These are phyloP conservation scores for Vachellia pachyceras DNA, from an alignment of 306 rosid species.

Conservation along the genomic window DNA sequence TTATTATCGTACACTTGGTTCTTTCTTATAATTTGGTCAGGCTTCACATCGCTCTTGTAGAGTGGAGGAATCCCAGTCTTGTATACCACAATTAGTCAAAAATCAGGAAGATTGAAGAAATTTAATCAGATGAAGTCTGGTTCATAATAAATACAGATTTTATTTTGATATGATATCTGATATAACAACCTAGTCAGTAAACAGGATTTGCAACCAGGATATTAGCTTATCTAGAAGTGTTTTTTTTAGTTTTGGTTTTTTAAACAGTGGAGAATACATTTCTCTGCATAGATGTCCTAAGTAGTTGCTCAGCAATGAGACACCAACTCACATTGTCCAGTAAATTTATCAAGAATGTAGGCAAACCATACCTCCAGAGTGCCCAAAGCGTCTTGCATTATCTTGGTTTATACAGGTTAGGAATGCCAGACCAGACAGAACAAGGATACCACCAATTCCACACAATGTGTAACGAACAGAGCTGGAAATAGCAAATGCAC, in stretches of 20 bases:
- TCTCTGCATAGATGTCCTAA: slow-evolving; percentile 7
- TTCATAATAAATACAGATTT: not conserved
- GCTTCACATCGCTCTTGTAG: too few relatives aligned
- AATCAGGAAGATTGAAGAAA: not conserved
- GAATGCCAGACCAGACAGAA: slow-evolving; percentile 66
- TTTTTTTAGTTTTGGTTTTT: not conserved
- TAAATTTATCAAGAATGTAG: slow-evolving; percentile 19
- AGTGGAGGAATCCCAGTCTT: too few relatives aligned
- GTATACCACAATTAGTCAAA: too few relatives aligned
- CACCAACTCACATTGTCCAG: slow-evolving; percentile 9
- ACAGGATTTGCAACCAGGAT: slow-evolving; percentile 9
- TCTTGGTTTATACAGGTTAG: slow-evolving; percentile 83
- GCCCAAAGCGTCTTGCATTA: slow-evolving; percentile 89
- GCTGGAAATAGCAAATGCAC: slow-evolving; percentile 51
- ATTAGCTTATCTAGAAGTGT: not conserved
- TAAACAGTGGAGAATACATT: not conserved
- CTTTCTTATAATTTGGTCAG: not conserved
- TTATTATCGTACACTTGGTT: not conserved
- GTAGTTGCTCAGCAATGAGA: not conserved
- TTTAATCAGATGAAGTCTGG: not conserved
- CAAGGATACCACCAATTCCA: slow-evolving; percentile 72
- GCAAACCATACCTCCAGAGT: slow-evolving; percentile 72
- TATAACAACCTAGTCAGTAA: not conserved
- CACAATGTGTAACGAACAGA: slow-evolving; percentile 63
- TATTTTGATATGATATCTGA: not conserved